phyloP scores from a whole-genome alignment of 768 basidiomycete genomes.

The Glaciozyma antarctica region DNA sequence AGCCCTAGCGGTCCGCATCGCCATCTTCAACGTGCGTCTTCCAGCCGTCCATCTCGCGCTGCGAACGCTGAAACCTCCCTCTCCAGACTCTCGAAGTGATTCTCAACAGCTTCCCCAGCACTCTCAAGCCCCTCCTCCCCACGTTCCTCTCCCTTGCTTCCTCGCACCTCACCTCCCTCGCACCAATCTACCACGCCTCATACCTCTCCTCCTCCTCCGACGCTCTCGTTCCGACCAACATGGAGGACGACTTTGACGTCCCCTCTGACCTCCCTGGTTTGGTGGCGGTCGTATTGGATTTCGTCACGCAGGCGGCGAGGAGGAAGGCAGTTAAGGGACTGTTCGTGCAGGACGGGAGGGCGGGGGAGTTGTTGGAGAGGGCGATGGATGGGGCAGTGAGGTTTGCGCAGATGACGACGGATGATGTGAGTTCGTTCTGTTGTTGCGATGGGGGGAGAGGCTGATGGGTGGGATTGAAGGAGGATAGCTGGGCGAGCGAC shows the following conservation, averaged over 20 bases:
- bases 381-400: conserved; percentile 62
- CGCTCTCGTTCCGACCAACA: conserved; percentile 47
- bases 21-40: conserved; percentile 66
- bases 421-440: conserved; percentile 54
- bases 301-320: conserved; percentile 58
- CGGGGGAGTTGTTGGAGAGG: conserved; percentile 45
- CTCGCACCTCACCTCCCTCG: conserved; percentile 51
- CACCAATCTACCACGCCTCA: conserved; percentile 42
- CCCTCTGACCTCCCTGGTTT: conserved; percentile 59
- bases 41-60: neutral
- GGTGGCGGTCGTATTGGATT: conserved; percentile 69
- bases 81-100: conserved; percentile 67
- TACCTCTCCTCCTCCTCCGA: conserved; percentile 39
- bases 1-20: conserved; percentile 62
- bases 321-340: conserved; percentile 58
- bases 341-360: conserved; percentile 43
- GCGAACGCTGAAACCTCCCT: neutral
- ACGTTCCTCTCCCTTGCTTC: conserved; percentile 37
- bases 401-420: conserved; percentile 76
- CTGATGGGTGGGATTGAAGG: conserved; percentile 46
- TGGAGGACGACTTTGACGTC: conserved; percentile 57
- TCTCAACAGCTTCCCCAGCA: conserved; percentile 69
- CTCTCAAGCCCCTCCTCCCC: conserved; percentile 48
- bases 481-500: conserved; percentile 80
- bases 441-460: neutral